phyloP scores from a whole-genome alignment of 139 green algal genomes.

The Coelastrella sp. region DNA sequence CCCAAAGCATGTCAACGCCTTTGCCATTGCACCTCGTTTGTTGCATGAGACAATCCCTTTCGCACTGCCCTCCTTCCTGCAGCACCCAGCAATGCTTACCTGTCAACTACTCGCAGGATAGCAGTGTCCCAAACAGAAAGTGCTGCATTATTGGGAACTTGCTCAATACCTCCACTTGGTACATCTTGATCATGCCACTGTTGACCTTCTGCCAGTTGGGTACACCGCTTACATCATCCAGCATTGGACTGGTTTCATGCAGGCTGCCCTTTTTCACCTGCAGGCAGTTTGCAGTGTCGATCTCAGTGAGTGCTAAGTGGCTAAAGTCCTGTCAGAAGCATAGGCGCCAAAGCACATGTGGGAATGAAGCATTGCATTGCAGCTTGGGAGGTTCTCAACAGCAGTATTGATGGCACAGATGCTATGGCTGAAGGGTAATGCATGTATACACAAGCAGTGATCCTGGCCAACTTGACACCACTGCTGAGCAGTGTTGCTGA shows the following conservation, averaged over 20 bases:
- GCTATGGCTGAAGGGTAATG: no score
- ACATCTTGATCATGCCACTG: constrained; percentile 98
- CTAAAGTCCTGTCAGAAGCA: no score
- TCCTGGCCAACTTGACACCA: no score
- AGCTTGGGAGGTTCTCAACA: not conserved
- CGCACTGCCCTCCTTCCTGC: no score
- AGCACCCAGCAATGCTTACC: no score
- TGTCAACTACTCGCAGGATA: constrained; percentile 58
- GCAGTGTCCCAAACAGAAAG: constrained; percentile 86
- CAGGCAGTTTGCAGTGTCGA: not conserved
- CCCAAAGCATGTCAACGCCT: no score
- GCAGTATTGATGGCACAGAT: not conserved
- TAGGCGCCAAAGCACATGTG: no score
- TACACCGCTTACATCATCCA: constrained; percentile 94
- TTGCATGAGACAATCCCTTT: no score
- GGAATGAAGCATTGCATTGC: not conserved
- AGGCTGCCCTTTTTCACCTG: constrained; percentile 97
- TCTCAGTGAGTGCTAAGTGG: not conserved
- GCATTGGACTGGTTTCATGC: constrained; percentile 94
- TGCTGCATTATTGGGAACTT: constrained; percentile 99
- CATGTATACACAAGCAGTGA: no score
- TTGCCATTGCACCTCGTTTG: no score
- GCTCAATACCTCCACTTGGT: constrained; percentile 93
- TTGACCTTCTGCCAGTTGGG: constrained; percentile 93
- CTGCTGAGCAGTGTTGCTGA: no score